Conservation (phyloP, 768 basidiomycete genomes). For the Kwoniella bestiolae region DNA sequence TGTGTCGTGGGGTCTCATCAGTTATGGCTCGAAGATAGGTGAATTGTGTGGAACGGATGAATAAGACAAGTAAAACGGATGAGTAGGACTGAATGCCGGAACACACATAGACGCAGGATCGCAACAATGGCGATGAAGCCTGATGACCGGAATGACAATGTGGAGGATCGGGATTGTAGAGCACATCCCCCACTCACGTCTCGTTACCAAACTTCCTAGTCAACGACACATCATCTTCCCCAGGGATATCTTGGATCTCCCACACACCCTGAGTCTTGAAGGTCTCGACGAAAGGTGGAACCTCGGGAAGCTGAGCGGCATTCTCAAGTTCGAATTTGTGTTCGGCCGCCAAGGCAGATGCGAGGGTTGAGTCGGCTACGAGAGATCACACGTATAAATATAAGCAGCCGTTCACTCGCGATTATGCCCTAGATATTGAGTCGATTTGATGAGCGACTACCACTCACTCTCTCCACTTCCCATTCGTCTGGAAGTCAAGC, state of each 20-base stretch:
- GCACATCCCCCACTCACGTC: constrained; percentile 63
- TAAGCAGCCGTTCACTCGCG: neutral
- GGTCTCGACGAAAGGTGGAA: constrained; percentile 75
- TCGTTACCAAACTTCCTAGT: constrained; percentile 89
- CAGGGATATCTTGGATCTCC: constrained; percentile 74
- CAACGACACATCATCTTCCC: constrained; percentile 80
- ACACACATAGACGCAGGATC: no score
- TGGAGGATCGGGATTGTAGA: neutral
- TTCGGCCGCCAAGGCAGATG: constrained; percentile 77
- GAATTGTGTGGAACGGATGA: no score
- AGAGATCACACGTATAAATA: neutral
- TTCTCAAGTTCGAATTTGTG: constrained; percentile 81
- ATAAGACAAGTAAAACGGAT: no score
- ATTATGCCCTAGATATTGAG: no score
- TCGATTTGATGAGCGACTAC: no score
- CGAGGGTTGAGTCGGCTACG: constrained; percentile 63
- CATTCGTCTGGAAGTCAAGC: constrained; percentile 35
- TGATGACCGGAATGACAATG: no score
- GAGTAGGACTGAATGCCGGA: no score
- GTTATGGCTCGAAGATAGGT: no score
- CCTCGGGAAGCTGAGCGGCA: constrained; percentile 55
- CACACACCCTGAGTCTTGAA: constrained; percentile 78
- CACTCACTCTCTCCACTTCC: constrained; percentile 52
- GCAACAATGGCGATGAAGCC: no score
- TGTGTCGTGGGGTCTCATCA: no score